These are phyloP conservation scores for Trichoderma erinaceum DNA, from an alignment of 495 filamentous ascomycete species.

Conservation along the genomic window DNA sequence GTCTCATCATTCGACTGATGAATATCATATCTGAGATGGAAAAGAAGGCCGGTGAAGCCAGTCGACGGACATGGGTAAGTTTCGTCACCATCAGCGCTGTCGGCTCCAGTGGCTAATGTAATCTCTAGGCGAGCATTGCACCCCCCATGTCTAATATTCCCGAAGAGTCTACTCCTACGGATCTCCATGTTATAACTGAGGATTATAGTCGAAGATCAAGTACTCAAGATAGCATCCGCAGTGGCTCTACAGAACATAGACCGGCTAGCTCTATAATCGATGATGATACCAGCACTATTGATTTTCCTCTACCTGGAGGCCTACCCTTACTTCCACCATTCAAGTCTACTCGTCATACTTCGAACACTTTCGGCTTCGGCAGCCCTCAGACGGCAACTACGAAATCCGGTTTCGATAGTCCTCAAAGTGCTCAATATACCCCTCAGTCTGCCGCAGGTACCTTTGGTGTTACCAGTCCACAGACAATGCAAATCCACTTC, in stretches of 20 bases:
- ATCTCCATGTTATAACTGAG: neutral
- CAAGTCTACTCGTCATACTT: neutral
- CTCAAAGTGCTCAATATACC: neutral
- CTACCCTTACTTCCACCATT: slow-evolving; percentile 4
- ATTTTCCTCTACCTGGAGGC: slow-evolving; percentile 14
- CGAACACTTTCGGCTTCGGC: neutral
- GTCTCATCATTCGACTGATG: slow-evolving; percentile 56
- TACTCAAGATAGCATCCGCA: neutral
- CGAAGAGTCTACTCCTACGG: neutral
- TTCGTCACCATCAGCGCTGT: neutral
- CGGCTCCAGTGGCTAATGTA: neutral
- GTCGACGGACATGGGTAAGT: slow-evolving; percentile 54
- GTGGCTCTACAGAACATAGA: neutral
- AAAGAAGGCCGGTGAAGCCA: slow-evolving; percentile 64
- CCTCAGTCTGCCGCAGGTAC: neutral
- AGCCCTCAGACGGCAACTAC: neutral
- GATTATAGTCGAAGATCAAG: neutral
- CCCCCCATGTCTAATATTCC: neutral
- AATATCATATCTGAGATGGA: slow-evolving; percentile 72
- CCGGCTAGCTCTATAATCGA: neutral
- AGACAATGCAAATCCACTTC: neutral
- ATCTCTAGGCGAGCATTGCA: slow-evolving; percentile 4
- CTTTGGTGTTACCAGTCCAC: neutral
- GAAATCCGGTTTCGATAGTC: neutral
- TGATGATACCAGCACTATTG: slow-evolving; percentile 6